Evolutionary conservation across 1,284 basidiomycete species (phyloP).

Genomic region (Dichomitus squalens): DNA sequence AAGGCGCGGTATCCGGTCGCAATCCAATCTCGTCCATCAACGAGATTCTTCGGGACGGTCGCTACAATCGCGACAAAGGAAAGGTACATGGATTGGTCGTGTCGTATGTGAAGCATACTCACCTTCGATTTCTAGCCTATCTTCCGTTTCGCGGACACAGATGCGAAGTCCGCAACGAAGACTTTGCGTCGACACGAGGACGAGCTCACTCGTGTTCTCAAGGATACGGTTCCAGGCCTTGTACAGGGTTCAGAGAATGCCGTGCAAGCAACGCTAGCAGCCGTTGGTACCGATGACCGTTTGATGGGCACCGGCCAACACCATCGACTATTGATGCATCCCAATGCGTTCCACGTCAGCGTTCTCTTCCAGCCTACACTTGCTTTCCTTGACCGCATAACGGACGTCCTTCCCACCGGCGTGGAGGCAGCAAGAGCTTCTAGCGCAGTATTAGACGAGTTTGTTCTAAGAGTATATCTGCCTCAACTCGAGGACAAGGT

Average conservation of each 20-base stretch:
- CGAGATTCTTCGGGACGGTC: constrained; percentile 88
- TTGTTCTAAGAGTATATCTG: constrained; percentile 91
- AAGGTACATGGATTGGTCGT: constrained; percentile 54
- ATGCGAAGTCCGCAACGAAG: constrained; percentile 70
- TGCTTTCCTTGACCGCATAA: constrained; percentile 78
- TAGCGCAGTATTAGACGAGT: constrained; percentile 86
- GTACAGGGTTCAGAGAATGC: constrained; percentile 73
- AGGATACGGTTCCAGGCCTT: constrained; percentile 92
- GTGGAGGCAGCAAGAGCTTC: constrained; percentile 73
- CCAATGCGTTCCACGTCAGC: constrained; percentile 95
- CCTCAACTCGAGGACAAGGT: constrained; percentile 97
- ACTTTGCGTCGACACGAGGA: constrained; percentile 82
- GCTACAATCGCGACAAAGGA: constrained; percentile 72
- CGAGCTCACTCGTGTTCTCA: constrained; percentile 81
- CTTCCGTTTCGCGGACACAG: constrained; percentile 91
- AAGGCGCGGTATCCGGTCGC: constrained; percentile 72
- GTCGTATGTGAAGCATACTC: background rate
- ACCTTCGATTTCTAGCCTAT: constrained; percentile 56
- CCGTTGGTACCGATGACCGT: constrained; percentile 70
- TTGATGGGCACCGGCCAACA: constrained; percentile 71
- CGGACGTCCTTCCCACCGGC: constrained; percentile 75
- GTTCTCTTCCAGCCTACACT: constrained; percentile 94
- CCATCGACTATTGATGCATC: constrained; percentile 85
- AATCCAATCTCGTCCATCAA: constrained; percentile 94
- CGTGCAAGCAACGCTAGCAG: constrained; percentile 62